Evolutionary conservation across 805 yeast species (phyloP).

Genomic region (Ascoidea rubescens): DNA sequence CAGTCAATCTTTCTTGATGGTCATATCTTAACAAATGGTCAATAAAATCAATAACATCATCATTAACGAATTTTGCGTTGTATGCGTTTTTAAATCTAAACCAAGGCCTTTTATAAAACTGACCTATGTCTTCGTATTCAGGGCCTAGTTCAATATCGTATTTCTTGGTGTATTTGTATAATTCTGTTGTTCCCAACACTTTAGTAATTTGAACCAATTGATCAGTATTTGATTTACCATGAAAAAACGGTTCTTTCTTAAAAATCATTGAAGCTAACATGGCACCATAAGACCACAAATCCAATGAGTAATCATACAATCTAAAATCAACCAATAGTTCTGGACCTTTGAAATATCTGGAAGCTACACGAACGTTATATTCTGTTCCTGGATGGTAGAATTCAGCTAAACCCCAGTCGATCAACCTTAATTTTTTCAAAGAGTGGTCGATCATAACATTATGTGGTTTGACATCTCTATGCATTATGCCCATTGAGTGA

Average conservation of each 20-base stretch:
- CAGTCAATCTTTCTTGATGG: slow-evolving; percentile 80
- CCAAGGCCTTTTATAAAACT: slow-evolving; percentile 82
- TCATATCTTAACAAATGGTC: slow-evolving; percentile 73
- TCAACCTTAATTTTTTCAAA: slow-evolving; percentile 54
- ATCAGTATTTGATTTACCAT: slow-evolving; percentile 83
- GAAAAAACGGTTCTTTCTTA: slow-evolving; percentile 84
- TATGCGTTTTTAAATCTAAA: slow-evolving; percentile 52
- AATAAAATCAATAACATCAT: slow-evolving; percentile 68
- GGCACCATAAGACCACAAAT: slow-evolving; percentile 90
- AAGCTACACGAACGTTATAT: slow-evolving; percentile 87
- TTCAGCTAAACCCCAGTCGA: slow-evolving; percentile 95
- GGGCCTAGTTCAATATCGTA: slow-evolving; percentile 58
- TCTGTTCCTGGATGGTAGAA: slow-evolving; percentile 83
- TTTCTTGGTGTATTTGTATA: slow-evolving; percentile 52
- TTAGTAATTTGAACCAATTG: slow-evolving; percentile 83
- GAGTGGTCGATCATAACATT: slow-evolving; percentile 89
- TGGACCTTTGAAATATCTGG: slow-evolving; percentile 88
- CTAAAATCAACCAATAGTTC: slow-evolving; percentile 77
- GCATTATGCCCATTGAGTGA: slow-evolving; percentile 93
- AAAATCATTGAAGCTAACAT: slow-evolving; percentile 85
- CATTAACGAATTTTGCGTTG: slow-evolving; percentile 53
- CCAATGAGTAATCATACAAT: slow-evolving; percentile 83
- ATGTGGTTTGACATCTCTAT: slow-evolving; percentile 91
- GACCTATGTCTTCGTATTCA: slow-evolving; percentile 62
- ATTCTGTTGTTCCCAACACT: slow-evolving; percentile 75